Evolutionary conservation across 768 basidiomycete genomes (phyloP), one percentile per base, ranked within the genome.

Genomic region (Boletus bicolor): DNA sequence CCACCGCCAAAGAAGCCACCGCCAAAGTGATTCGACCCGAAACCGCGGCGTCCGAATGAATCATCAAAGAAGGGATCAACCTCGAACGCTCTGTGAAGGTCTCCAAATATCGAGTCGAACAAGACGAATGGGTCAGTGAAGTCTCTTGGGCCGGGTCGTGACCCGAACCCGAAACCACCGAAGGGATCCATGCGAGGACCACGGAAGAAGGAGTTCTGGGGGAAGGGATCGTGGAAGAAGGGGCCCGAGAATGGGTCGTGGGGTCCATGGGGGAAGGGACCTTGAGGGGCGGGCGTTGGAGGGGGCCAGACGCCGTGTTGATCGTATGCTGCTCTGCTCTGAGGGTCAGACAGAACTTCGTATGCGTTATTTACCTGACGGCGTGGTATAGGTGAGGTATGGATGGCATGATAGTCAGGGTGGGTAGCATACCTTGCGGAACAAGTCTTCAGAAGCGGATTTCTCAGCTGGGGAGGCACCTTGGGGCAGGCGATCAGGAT

Each of bases 121-220:
- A 92, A 72, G 21, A 79, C 73, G 66, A 90, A 91, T 2, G 89
- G 89, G 66, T 91, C 88, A 2, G 83, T 85, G 72, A 91, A 89
- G 41, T 65, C 69, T 17, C 59, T 50, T 5, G 56, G 34, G 43
- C 60, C 60, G 5, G 59, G 47, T 21, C 36, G 61, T 11, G 62
- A 54, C 7, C 57, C 58, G 26, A 64, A 67, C 14, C 63, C 67
- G 48, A 57, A 62, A 36, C 68, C 65, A 46, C 65, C 59, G 26
- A 65, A 75, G 1, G 59, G 62, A 14, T 69, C 71, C 44, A 62
- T 51, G 43, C 56, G 63, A 41, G 43, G 51, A 67, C 58, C 75
- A 62, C 55, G 57, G 54, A 30, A 54, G 43, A 58, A 59, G 49
- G 65, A 42, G 7, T 44, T 41, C 9, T 24, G 34, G 34, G 28